Conservation (phyloP, 768 basidiomycete genomes). For the Galerina sulciceps region DNA sequence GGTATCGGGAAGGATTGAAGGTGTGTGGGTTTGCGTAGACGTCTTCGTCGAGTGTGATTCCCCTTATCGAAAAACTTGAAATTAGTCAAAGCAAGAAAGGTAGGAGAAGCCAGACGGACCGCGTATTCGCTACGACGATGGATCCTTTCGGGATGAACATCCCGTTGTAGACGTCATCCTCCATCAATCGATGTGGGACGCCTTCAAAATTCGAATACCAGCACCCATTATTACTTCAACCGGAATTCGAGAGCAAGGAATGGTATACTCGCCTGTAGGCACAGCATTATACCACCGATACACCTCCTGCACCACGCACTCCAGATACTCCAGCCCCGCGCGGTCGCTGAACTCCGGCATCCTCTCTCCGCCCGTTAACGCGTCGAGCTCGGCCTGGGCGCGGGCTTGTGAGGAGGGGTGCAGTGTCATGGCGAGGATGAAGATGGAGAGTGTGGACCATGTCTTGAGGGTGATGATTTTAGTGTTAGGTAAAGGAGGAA, state of each 20-base stretch:
- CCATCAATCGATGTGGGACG: neutral
- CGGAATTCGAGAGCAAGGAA: too few species aligned
- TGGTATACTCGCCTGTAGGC: too few species aligned
- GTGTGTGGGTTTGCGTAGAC: neutral
- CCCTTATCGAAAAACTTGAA: neutral
- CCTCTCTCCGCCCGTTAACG: slow-evolving; percentile 22
- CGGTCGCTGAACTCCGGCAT: neutral
- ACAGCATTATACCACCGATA: slow-evolving; percentile 2
- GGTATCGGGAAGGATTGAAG: slow-evolving; percentile 1
- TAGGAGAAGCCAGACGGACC: neutral
- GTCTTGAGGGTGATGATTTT: too few species aligned
- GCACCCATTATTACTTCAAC: too few species aligned
- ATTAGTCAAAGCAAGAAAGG: too few species aligned
- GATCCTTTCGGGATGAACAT: slow-evolving; percentile 12
- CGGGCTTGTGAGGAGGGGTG: slow-evolving; percentile 27
- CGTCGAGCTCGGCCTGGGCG: slow-evolving; percentile 35
- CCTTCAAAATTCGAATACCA: too few species aligned
- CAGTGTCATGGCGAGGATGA: slow-evolving; percentile 32
- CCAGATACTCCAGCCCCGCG: neutral
- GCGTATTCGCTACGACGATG: neutral
- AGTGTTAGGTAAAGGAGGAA: too few species aligned
- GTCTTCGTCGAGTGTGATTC: slow-evolving; percentile 5
- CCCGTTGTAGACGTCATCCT: slow-evolving; percentile 6
- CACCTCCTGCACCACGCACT: neutral
- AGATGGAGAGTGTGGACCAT: slow-evolving; percentile 8